Evolutionary conservation across 1,139 yeast genomes (phyloP).

Genomic region (Pichia sp.): DNA sequence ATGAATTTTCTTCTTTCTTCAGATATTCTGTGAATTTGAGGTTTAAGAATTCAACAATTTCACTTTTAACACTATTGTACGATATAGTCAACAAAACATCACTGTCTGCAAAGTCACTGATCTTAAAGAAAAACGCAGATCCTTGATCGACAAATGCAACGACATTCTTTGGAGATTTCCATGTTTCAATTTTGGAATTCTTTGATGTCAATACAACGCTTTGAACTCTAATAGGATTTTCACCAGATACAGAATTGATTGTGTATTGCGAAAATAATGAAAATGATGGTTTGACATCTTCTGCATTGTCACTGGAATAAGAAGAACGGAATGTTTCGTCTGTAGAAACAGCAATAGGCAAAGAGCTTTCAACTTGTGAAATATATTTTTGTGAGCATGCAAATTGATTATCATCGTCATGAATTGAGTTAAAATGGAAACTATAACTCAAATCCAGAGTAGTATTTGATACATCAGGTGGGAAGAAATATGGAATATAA

Average conservation of each 20-base stretch:
- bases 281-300: not conserved
- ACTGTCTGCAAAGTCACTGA: slow-evolving; percentile 39
- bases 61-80: slow-evolving; percentile 47
- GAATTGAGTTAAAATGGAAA: slow-evolving; percentile 8
- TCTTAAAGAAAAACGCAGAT: slow-evolving; percentile 56
- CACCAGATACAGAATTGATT: slow-evolving; percentile 54
- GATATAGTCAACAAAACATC: slow-evolving; percentile 42
- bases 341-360: slow-evolving; percentile 66
- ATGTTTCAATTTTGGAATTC: slow-evolving; percentile 30
- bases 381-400: slow-evolving; percentile 15
- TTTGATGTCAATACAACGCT: slow-evolving; percentile 39
- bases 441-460: slow-evolving; percentile 19
- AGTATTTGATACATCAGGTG: slow-evolving; percentile 32
- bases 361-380: slow-evolving; percentile 46
- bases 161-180: slow-evolving; percentile 31
- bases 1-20: not conserved
- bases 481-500: slow-evolving; percentile 32
- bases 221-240: slow-evolving; percentile 54
- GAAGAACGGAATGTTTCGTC: slow-evolving; percentile 67
- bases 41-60: slow-evolving; percentile 34
- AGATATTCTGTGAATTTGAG: slow-evolving; percentile 18
- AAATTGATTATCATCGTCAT: slow-evolving; percentile 3
- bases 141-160: slow-evolving; percentile 73
- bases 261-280: slow-evolving; percentile 63
- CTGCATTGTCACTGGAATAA: slow-evolving; percentile 20